Base-by-base conservation (phyloP, 345 rosid genomes). In the Eucalyptus grandis region DNA sequence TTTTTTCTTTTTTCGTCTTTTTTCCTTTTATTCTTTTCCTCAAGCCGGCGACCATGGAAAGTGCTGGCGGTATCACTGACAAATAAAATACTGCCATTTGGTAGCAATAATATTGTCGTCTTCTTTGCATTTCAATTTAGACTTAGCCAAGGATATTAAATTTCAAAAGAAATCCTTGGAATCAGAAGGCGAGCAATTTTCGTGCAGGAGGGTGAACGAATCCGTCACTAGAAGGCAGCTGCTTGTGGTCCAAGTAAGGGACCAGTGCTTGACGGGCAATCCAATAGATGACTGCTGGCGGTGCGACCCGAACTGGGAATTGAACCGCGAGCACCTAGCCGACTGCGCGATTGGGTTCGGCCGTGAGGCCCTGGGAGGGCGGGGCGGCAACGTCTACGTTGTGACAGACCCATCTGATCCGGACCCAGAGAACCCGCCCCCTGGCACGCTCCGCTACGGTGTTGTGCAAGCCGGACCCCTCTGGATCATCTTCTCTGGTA, bases 381-480 rank as follows among this genome's bases (percentile, higher is more conserved):
- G 58, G 49, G 88, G 88, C 15, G 91, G 91, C 34, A 56, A 37
- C 43, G 1, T 86, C 37, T 90, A 90, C 3, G 83, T 85, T 8
- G 90, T 90, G 3, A 86, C 88, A 2, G 80, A 47, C 47, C 56
- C 91, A 14, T 86, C 91, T 0, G 91, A 90, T 22, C 65, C 89
- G 26, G 90, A 90, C 88, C 87, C 91, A 1, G 88, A 44, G 14
- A 87, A 87, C 51, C 91, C 91, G 5, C 77, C 77, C 56, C 90
- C 91, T 5, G 91, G 91, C 82, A 90, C 91, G 14, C 90, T 90
- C 80, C 91, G 90, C 16, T 88, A 88, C 17, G 91, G 90, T 27
- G 90, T 88, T n/a, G 60, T 88, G 88, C 91, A 88, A 86, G 50
- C 87, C 56, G 87, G 89, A 30, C 91, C 91, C 46, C 90, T 90